Percentiles rank a stretch among this genome's conserved stretches.
Evolutionary conservation across 306 rosid species (phyloP).

Genomic region (Ormosia semicastrata): DNA sequence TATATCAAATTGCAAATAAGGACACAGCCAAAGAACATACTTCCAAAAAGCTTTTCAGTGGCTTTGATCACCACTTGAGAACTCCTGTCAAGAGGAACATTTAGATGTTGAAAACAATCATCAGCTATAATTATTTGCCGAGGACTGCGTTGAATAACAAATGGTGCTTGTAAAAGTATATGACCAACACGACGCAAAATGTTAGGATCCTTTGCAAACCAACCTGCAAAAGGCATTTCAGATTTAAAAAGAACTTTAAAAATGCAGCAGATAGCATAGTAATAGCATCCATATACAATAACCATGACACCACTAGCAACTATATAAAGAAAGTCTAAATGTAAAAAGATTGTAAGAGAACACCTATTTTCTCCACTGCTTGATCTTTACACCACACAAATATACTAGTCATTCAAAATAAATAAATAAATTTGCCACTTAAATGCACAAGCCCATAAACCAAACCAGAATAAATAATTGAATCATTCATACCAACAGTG

Average conservation of each 20-base stretch:
- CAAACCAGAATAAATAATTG: constrained; percentile 6
- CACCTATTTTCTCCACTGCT: background rate
- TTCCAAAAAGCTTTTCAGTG: constrained; percentile 83
- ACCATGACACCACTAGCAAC: background rate
- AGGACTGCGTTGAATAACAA: constrained; percentile 63
- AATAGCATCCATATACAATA: background rate
- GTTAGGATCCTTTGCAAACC: constrained; percentile 87
- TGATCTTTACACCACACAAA: constrained; percentile 2
- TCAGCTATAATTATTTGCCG: constrained; percentile 79
- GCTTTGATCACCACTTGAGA: constrained; percentile 81
- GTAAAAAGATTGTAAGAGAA: background rate
- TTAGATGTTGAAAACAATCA: constrained; percentile 82
- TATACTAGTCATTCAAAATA: background rate
- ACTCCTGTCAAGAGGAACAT: constrained; percentile 70
- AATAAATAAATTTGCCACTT: constrained; percentile 1
- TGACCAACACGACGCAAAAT: constrained; percentile 78
- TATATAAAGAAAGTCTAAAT: background rate
- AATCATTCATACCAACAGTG: constrained; percentile 67
- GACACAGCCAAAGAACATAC: constrained; percentile 52
- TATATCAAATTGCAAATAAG: constrained; percentile 14
- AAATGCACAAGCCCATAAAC: background rate
- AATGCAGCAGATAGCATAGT: background rate
- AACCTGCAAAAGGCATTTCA: constrained; percentile 58
- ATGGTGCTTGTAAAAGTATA: constrained; percentile 79
- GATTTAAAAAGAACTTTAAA: constrained; percentile 10